Conservation (phyloP, 2,329 filamentous ascomycete genomes). For the Sordariomycetes sp. region DNA sequence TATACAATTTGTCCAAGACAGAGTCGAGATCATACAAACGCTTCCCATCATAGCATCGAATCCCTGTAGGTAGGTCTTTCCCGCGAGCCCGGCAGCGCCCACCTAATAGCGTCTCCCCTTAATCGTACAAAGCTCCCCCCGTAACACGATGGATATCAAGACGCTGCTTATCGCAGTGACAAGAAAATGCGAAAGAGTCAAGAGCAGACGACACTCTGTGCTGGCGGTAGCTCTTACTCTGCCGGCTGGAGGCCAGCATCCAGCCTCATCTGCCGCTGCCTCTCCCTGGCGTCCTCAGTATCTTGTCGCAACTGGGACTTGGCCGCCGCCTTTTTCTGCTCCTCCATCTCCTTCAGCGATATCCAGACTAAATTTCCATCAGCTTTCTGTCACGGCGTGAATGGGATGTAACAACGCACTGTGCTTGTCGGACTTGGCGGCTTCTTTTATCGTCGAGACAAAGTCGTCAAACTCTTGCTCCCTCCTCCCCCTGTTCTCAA, state of each 20-base stretch:
- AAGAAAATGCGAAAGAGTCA: background rate
- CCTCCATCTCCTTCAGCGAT: slow-evolving; percentile 34
- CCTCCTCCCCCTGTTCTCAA: slow-evolving; percentile 63
- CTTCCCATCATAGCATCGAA: background rate
- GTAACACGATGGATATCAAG: background rate
- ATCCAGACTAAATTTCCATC: slow-evolving; percentile 27
- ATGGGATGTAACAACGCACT: slow-evolving; percentile 40
- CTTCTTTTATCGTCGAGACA: slow-evolving; percentile 70
- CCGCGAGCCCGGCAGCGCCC: background rate
- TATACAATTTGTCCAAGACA: background rate
- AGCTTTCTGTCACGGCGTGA: background rate
- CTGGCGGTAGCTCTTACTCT: slow-evolving; percentile 6
- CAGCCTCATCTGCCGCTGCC: slow-evolving; percentile 33
- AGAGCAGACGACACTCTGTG: background rate
- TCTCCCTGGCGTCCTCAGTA: slow-evolving; percentile 26
- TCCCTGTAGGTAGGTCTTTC: background rate
- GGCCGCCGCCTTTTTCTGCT: slow-evolving; percentile 23
- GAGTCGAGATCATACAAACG: background rate
- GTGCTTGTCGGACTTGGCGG: slow-evolving; percentile 81
- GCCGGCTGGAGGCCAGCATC: slow-evolving; percentile 28
- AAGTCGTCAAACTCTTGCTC: slow-evolving; percentile 87
- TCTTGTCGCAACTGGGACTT: slow-evolving; percentile 19
- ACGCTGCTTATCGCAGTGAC: background rate
- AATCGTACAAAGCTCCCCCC: background rate
- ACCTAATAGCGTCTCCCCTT: background rate